Base-by-base conservation (phyloP, 345 rosid genomes). In the Lepidium africanum region DNA sequence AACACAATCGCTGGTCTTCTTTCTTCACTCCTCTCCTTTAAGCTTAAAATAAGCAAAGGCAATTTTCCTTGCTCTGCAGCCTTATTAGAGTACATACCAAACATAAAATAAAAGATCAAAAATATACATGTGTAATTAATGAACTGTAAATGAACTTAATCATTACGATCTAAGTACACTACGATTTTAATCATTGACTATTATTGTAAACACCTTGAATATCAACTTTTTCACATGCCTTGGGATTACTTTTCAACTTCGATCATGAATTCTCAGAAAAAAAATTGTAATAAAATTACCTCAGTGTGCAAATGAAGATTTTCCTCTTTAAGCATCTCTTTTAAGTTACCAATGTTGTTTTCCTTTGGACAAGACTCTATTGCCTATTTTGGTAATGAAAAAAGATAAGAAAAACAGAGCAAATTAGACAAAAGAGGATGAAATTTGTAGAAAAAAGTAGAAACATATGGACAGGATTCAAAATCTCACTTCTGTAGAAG, bases 1-100 rank as follows among this genome's bases (percentile, higher is more conserved):
- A 94, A 89, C 60, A 94, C 96, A 59, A 94, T 67, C 49, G 90
- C 90, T 69, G 96, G 95, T 41, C 78, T 87, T 75, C 53, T 89
- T 46, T 74, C 77, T 16, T 45, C 67, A 42, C 11, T 59, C 17
- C 50, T 41, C 32, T 71, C 77, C 69, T 86, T 87, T 81, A 85
- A 56, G 52, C 90, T 91, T 77, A 91, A 49, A 48, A 87, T 83
- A 15, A 94, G 71, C 42, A 94, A 55, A 10, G 96, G 96, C 77
- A 91, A 53, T 17, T 82, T 73, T 3, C 96, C 95, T 77, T 91
- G 97, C 70, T 86, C 84, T 64, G 81, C 85, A 67, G 63, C 87
- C 96, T 93, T 19, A 11, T 30, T 7, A 15, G 30, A 67, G 36
- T 14, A 51, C 71, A 73, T 15, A 51, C n/a, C 32, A 35, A 50